A percentile compares a stretch with the other conserved stretches of the same genome.
Conservation (phyloP, 352 stramenopile species). For the Phytophthora vignae region DNA sequence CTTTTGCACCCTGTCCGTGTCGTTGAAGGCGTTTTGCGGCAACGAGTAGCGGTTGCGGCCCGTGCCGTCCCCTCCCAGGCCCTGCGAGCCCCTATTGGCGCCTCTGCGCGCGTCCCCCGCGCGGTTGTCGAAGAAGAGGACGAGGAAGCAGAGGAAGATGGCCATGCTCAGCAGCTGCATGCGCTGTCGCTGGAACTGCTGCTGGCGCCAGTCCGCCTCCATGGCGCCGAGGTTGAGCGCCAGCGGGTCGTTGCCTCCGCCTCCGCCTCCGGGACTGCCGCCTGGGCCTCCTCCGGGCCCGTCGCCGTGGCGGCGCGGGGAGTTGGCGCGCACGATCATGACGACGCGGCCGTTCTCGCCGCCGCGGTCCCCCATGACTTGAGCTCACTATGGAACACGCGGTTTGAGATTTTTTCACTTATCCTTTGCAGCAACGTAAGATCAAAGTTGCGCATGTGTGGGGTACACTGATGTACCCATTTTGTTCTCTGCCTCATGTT, state of each 20-base stretch:
- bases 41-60: conserved; percentile 48
- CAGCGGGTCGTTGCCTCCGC: conserved; percentile 29
- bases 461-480: background rate
- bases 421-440: background rate
- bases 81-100: conserved; percentile 8
- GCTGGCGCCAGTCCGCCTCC: conserved; percentile 83
- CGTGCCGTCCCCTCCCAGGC: conserved; percentile 17
- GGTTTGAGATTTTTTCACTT: background rate
- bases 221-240: conserved; percentile 68
- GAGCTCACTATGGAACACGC: conserved; percentile 18
- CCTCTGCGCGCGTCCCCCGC: conserved; percentile 49
- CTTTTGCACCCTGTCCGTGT: conserved; percentile 62
- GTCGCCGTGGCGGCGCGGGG: conserved; percentile 46
- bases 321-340: conserved; percentile 82
- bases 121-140: conserved; percentile 88
- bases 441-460: background rate
- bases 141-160: conserved; percentile 90
- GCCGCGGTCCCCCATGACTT: conserved; percentile 41
- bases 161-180: conserved; percentile 90
- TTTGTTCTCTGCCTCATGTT: background rate
- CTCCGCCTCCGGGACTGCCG: background rate
- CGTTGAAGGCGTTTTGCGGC: conserved; percentile 63
- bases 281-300: conserved; percentile 7
- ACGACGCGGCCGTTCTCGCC: conserved; percentile 66
- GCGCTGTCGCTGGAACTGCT: conserved; percentile 89